Conservation (phyloP, 1,139 yeast genomes). For the Debaryomyces fabryi region DNA sequence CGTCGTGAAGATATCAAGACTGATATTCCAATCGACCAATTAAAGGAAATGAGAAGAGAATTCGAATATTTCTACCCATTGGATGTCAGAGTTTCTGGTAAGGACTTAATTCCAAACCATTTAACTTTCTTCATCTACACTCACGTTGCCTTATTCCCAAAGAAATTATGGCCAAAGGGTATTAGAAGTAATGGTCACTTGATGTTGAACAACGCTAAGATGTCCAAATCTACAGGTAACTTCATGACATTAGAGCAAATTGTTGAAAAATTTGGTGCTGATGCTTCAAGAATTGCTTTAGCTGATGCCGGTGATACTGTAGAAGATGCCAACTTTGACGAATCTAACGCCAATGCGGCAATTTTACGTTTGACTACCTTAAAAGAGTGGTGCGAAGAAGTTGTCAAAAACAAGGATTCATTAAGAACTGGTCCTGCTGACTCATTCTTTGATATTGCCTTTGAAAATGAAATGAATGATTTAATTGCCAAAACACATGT, state of each 20-base stretch:
- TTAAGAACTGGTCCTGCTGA: conserved; percentile 71
- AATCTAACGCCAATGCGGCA: conserved; percentile 95
- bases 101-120: conserved; percentile 97
- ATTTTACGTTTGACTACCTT: conserved; percentile 88
- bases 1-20: conserved; percentile 62
- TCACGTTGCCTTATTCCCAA: conserved; percentile 92
- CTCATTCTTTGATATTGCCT: conserved; percentile 81
- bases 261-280: conserved; percentile 92
- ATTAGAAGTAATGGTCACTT: conserved; percentile 95
- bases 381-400: conserved; percentile 94
- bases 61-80: conserved; percentile 95
- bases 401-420: conserved; percentile 50
- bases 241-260: conserved; percentile 88
- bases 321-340: conserved; percentile 98
- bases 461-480: conserved; percentile 90
- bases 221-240: conserved; percentile 98
- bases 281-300: conserved; percentile 94
- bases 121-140: conserved; percentile 92
- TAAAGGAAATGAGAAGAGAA: conserved; percentile 82
- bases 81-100: conserved; percentile 90
- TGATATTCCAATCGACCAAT: conserved; percentile 66
- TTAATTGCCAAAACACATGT: conserved; percentile 73
- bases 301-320: conserved; percentile 99
- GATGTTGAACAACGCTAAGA: conserved; percentile 92
- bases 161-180: conserved; percentile 90